Percentiles rank a stretch among this genome's conserved stretches.
These are phyloP conservation scores for Grammothele lineata DNA, from an alignment of 768 basidiomycete genomes.

Conservation along the genomic window DNA sequence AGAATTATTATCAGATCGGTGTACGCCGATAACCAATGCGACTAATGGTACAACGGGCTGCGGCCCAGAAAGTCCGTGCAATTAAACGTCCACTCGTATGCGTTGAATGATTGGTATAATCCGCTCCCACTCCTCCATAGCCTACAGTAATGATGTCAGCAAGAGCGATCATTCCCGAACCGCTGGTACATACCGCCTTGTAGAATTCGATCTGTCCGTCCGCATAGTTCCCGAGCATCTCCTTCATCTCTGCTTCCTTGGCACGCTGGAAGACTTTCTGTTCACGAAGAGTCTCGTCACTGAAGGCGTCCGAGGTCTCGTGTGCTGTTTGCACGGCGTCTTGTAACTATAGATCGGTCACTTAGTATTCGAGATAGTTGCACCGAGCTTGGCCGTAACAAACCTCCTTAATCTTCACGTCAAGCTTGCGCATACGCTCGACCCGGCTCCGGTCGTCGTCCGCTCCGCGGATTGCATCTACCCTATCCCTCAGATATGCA, in stretches of 20 bases:
- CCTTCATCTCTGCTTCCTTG: slow-evolving; percentile 97
- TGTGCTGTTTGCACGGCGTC: slow-evolving; percentile 94
- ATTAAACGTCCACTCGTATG: slow-evolving; percentile 87
- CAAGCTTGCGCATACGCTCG: slow-evolving; percentile 90
- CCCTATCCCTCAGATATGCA: slow-evolving; percentile 87
- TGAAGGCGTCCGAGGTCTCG: slow-evolving; percentile 95
- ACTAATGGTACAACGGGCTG: slow-evolving; percentile 13
- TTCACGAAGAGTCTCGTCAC: slow-evolving; percentile 89
- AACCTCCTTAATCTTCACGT: slow-evolving; percentile 94
- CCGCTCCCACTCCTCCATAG: slow-evolving; percentile 97
- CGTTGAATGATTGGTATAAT: slow-evolving; percentile 92
- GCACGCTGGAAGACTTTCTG: slow-evolving; percentile 85
- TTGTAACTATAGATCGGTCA: slow-evolving; percentile 59
- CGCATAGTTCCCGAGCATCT: slow-evolving; percentile 82
- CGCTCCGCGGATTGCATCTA: slow-evolving; percentile 87
- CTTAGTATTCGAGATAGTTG: no score
- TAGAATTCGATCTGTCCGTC: slow-evolving; percentile 97
- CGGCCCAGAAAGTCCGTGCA: slow-evolving; percentile 10
- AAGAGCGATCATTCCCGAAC: neutral
- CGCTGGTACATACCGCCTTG: slow-evolving; percentile 52
- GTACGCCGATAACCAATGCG: neutral
- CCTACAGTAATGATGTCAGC: slow-evolving; percentile 39
- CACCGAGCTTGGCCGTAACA: neutral
- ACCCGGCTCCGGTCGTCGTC: slow-evolving; percentile 93
- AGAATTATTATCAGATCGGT: no score